Evolutionary conservation across 2,329 filamentous ascomycete species (phyloP).

Genomic region (Diaporthe citriasiana): DNA sequence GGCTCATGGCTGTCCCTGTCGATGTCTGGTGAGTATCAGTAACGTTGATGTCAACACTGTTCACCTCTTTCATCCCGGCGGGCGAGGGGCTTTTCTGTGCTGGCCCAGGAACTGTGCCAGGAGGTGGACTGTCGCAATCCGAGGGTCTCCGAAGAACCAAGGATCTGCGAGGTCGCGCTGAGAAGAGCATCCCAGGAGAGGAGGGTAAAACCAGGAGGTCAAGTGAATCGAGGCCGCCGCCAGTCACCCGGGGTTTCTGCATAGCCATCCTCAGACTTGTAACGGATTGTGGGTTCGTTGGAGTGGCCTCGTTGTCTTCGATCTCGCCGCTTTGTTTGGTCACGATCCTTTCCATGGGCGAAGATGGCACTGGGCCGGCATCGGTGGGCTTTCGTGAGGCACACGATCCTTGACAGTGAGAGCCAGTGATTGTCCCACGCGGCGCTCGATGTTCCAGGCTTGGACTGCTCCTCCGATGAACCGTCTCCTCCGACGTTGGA

Average conservation of each 20-base stretch:
- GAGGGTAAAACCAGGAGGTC: conserved; percentile 13
- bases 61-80: neutral
- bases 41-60: neutral
- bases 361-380: conserved; percentile 16
- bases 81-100: neutral
- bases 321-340: neutral
- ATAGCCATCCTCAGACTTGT: neutral
- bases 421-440: conserved; percentile 12
- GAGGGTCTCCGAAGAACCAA: neutral
- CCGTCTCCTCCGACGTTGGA: conserved; percentile 41
- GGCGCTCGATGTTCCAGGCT: conserved; percentile 14
- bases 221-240: conserved; percentile 8
- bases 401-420: conserved; percentile 32
- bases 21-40: neutral
- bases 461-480: conserved; percentile 37
- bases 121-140: neutral
- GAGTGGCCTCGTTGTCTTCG: neutral
- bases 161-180: conserved; percentile 29
- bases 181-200: conserved; percentile 19
- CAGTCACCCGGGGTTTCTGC: conserved; percentile 9
- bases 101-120: neutral
- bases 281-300: neutral
- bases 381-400: conserved; percentile 12
- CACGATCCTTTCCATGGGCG: conserved; percentile 9
- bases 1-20: neutral